Evolutionary conservation across 2,329 filamentous ascomycete genomes (phyloP).

Genomic region (Neofusicoccum umdonicola): DNA sequence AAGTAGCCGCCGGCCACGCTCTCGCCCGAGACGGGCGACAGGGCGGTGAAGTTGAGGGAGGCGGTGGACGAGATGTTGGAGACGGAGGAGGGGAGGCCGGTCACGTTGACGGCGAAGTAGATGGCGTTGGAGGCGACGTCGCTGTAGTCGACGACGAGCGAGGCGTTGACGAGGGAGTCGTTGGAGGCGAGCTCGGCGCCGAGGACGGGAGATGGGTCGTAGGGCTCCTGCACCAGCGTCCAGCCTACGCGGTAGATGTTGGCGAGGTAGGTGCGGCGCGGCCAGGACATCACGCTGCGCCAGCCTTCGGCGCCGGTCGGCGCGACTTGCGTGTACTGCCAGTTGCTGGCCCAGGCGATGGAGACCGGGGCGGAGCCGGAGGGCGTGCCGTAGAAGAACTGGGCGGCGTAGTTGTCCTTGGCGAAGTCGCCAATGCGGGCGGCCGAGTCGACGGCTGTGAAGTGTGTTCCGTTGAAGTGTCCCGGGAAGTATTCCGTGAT

Average conservation of each 20-base stretch:
- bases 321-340: constrained; percentile 56
- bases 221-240: constrained; percentile 51
- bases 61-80: constrained; percentile 29
- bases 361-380: constrained; percentile 42
- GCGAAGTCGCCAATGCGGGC: constrained; percentile 47
- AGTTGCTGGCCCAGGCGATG: constrained; percentile 60
- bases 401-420: constrained; percentile 57
- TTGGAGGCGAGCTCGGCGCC: constrained; percentile 44
- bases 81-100: constrained; percentile 34
- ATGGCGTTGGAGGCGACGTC: constrained; percentile 51
- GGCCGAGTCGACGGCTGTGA: constrained; percentile 44
- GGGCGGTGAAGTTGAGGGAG: constrained; percentile 54
- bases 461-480: constrained; percentile 64
- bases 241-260: constrained; percentile 53
- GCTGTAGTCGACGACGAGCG: constrained; percentile 52
- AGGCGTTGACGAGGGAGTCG: constrained; percentile 49
- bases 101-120: constrained; percentile 56
- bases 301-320: constrained; percentile 57
- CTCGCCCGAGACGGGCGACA: constrained; percentile 50
- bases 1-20: constrained; percentile 50
- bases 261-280: constrained; percentile 53
- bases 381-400: constrained; percentile 53
- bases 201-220: constrained; percentile 50
- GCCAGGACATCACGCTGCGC: constrained; percentile 53
- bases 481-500: constrained; percentile 58